phyloP scores from a whole-genome alignment of 2,329 filamentous ascomycete species.

The Neoscytalidium dimidiatum region DNA sequence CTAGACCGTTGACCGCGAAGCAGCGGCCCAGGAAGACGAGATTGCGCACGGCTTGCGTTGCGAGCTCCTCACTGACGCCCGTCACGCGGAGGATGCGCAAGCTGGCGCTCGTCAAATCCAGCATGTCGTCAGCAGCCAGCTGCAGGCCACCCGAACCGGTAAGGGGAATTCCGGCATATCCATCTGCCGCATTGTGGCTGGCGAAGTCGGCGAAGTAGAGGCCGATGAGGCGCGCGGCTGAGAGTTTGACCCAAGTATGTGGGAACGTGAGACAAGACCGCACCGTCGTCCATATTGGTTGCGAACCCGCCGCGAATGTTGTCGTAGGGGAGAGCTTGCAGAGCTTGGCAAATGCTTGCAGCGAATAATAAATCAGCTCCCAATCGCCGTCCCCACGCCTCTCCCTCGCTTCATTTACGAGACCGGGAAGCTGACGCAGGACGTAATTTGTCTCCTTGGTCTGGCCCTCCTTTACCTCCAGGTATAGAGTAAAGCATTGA shows the following conservation, averaged over 20 bases:
- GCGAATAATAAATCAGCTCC: constrained; percentile 72
- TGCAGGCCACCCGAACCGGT: constrained; percentile 70
- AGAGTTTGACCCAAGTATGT: constrained; percentile 74
- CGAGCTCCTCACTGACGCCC: constrained; percentile 71
- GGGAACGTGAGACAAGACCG: constrained; percentile 70
- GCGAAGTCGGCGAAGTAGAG: constrained; percentile 81
- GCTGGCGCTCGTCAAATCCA: constrained; percentile 59
- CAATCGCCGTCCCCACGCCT: constrained; percentile 61
- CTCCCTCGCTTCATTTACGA: constrained; percentile 52
- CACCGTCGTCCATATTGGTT: constrained; percentile 70
- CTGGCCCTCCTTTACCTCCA: constrained; percentile 65
- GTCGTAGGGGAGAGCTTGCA: constrained; percentile 65
- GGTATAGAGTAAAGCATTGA: constrained; percentile 80
- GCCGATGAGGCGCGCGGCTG: constrained; percentile 71
- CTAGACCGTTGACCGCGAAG: constrained; percentile 59
- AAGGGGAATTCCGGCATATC: constrained; percentile 61
- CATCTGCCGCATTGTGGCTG: constrained; percentile 57
- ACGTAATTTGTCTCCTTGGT: constrained; percentile 70
- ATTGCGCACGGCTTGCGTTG: constrained; percentile 76
- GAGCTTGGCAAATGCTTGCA: constrained; percentile 70
- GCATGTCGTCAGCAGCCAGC: constrained; percentile 66
- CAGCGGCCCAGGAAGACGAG: constrained; percentile 76
- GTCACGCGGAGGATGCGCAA: constrained; percentile 62
- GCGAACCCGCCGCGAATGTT: constrained; percentile 61
- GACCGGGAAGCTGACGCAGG: constrained; percentile 50